A percentile compares a stretch with the other conserved stretches of the same genome.
Evolutionary conservation across 768 basidiomycete species (phyloP).

Genomic region (Glaciozyma antarctica): DNA sequence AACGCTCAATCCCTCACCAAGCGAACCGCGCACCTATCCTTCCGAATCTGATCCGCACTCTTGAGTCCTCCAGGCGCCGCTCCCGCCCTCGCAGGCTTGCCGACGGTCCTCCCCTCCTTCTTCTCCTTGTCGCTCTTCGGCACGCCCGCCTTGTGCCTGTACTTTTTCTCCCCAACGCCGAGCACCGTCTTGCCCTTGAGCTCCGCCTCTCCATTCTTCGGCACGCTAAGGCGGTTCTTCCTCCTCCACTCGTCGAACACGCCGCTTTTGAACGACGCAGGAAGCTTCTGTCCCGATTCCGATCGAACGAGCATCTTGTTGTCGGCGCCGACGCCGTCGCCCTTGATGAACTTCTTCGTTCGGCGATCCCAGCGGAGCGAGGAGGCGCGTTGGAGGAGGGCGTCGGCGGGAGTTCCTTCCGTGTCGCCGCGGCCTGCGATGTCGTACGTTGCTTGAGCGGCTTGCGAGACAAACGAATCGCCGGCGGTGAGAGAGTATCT

Average conservation of each 20-base stretch:
- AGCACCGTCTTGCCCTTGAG: slow-evolving; percentile 33
- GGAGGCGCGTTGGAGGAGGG: slow-evolving; percentile 43
- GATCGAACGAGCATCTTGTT: slow-evolving; percentile 89
- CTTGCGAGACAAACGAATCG: slow-evolving; percentile 74
- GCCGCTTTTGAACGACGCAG: slow-evolving; percentile 84
- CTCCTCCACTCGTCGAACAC: slow-evolving; percentile 92
- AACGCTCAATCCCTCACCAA: too few species aligned
- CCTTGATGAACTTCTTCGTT: slow-evolving; percentile 85
- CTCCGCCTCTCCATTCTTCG: slow-evolving; percentile 75
- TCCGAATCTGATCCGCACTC: slow-evolving; percentile 76
- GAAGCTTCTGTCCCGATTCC: slow-evolving; percentile 81
- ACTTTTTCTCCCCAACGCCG: slow-evolving; percentile 43
- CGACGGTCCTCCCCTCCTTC: slow-evolving; percentile 52
- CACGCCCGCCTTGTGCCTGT: slow-evolving; percentile 60
- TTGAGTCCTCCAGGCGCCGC: slow-evolving; percentile 65
- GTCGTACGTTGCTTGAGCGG: slow-evolving; percentile 68
- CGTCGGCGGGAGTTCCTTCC: slow-evolving; percentile 49
- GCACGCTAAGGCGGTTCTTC: slow-evolving; percentile 62
- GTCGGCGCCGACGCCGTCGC: slow-evolving; percentile 74
- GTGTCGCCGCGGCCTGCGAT: slow-evolving; percentile 66
- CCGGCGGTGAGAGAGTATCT: slow-evolving; percentile 87
- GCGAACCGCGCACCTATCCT: slow-evolving; percentile 45
- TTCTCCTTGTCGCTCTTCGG: slow-evolving; percentile 69
- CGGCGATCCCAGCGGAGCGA: slow-evolving; percentile 85
- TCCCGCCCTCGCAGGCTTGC: slow-evolving; percentile 64